These are phyloP conservation scores for Lasiodiplodia citricola DNA, from an alignment of 2,329 filamentous ascomycete species.

Conservation along the genomic window DNA sequence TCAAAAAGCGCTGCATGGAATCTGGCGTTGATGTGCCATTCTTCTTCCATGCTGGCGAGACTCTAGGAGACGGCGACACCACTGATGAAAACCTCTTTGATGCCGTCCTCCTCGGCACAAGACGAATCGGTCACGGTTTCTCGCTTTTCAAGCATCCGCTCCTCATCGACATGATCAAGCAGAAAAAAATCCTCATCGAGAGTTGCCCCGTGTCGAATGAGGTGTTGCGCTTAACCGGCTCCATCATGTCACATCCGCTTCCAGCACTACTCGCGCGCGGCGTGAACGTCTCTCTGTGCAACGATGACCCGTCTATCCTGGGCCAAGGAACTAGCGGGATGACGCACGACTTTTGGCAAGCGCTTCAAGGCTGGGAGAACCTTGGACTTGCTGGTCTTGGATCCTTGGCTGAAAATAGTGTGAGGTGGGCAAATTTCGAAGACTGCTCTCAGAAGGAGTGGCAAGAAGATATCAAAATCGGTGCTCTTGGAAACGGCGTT, in stretches of 20 bases:
- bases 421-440: slow-evolving; percentile 88
- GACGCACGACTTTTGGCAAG: slow-evolving; percentile 95
- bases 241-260: slow-evolving; percentile 77
- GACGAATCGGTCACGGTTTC: slow-evolving; percentile 88
- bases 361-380: slow-evolving; percentile 89
- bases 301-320: slow-evolving; percentile 88
- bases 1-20: slow-evolving; percentile 80
- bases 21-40: slow-evolving; percentile 85
- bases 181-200: slow-evolving; percentile 86
- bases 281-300: slow-evolving; percentile 81
- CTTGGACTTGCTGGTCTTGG: slow-evolving; percentile 86
- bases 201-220: slow-evolving; percentile 92
- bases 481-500: slow-evolving; percentile 71
- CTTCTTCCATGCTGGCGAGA: slow-evolving; percentile 95
- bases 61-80: slow-evolving; percentile 73
- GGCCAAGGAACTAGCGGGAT: slow-evolving; percentile 82
- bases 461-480: slow-evolving; percentile 73
- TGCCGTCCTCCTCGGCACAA: slow-evolving; percentile 81
- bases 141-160: slow-evolving; percentile 90
- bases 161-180: slow-evolving; percentile 84
- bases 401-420: slow-evolving; percentile 87
- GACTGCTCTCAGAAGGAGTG: slow-evolving; percentile 75
- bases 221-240: slow-evolving; percentile 77
- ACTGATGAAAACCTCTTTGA: slow-evolving; percentile 89
- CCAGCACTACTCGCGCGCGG: slow-evolving; percentile 85